Conservation (phyloP, 208 protist genomes). For the Crithidia mellificae region DNA sequence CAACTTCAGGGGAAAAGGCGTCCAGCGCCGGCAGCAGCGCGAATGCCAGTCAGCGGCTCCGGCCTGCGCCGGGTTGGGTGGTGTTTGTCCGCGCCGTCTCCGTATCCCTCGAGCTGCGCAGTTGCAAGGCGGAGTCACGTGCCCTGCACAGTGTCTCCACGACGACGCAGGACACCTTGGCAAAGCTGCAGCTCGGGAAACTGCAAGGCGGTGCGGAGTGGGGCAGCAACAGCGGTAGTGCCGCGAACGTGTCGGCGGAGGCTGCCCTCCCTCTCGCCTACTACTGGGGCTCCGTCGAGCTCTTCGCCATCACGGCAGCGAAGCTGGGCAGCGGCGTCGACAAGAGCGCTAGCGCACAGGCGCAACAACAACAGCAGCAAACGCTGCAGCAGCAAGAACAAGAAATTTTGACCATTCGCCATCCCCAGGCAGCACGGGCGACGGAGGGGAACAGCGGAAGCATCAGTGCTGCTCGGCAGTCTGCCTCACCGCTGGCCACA, state of each 20-base stretch:
- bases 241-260: background rate
- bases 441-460: background rate
- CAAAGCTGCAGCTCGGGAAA: slow-evolving; percentile 13
- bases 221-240: slow-evolving; percentile 3
- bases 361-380: background rate
- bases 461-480: background rate
- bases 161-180: slow-evolving; percentile 8
- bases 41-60: background rate
- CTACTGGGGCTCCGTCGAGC: slow-evolving; percentile 32
- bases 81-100: slow-evolving; percentile 17
- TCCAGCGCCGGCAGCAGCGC: background rate
- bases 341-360: too few species aligned
- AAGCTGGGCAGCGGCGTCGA: slow-evolving; percentile 6
- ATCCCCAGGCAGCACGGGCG: background rate
- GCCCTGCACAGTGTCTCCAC: background rate
- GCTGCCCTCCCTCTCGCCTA: slow-evolving; percentile 13
- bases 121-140: background rate
- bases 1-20: background rate
- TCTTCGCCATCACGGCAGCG: slow-evolving; percentile 16
- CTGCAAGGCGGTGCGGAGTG: slow-evolving; percentile 28
- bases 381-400: slow-evolving; percentile 13
- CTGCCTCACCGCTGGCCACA: background rate
- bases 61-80: slow-evolving; percentile 11
- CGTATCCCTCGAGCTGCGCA: slow-evolving; percentile 28
- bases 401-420: slow-evolving; percentile 16